phyloP scores from a whole-genome alignment of 2,329 filamentous ascomycete genomes.

The Alternaria sp. region DNA sequence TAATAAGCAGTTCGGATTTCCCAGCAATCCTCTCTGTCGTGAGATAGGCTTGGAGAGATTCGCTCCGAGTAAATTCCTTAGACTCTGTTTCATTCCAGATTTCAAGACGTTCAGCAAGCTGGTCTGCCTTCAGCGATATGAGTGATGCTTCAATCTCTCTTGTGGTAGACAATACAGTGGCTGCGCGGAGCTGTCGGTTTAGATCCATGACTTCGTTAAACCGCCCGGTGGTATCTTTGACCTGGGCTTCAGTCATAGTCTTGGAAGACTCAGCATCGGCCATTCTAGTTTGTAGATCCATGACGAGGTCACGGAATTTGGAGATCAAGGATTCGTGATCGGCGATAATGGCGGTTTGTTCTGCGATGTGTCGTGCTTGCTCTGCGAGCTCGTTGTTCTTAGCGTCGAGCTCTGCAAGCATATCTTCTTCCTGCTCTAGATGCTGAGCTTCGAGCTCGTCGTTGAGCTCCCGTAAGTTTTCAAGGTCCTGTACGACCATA shows the following conservation, averaged over 20 bases:
- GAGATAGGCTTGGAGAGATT: constrained; percentile 87
- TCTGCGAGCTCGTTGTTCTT: constrained; percentile 86
- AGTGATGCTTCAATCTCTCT: constrained; percentile 95
- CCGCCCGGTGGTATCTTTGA: constrained; percentile 85
- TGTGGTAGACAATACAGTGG: constrained; percentile 87
- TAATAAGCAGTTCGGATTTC: constrained; percentile 67
- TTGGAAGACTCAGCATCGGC: constrained; percentile 93
- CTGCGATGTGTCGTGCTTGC: constrained; percentile 73
- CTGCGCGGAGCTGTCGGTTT: constrained; percentile 91
- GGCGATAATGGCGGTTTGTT: constrained; percentile 81
- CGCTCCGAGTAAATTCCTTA: constrained; percentile 72
- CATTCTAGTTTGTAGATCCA: constrained; percentile 82
- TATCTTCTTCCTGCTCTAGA: constrained; percentile 89
- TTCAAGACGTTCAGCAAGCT: constrained; percentile 84
- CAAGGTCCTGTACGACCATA: constrained; percentile 83
- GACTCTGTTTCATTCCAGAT: constrained; percentile 65
- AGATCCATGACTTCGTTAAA: constrained; percentile 96
- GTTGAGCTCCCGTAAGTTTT: constrained; percentile 88
- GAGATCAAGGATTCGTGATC: constrained; percentile 91
- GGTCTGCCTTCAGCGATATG: constrained; percentile 83
- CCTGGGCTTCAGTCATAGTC: constrained; percentile 90
- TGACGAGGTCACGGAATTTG: constrained; percentile 88
- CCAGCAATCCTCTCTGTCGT: constrained; percentile 87
- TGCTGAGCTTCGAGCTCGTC: constrained; percentile 95
- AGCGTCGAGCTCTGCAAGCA: constrained; percentile 92